Percentiles rank a stretch among this genome's conserved stretches.
Evolutionary conservation across 257 asterid genomes (phyloP).

Genomic region (Eustoma russellianum): DNA sequence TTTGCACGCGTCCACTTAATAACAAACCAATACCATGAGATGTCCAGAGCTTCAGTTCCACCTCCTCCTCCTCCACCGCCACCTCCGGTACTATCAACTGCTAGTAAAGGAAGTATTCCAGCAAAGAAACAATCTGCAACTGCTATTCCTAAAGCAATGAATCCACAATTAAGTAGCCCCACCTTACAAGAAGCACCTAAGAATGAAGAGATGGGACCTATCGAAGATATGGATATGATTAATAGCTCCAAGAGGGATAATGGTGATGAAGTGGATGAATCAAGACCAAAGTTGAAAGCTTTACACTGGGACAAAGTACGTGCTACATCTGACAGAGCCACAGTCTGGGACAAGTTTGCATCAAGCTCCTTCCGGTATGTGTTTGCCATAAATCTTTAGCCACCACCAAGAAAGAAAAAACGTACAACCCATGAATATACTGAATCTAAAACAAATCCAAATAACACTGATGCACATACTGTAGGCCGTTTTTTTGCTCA

Average conservation of each 20-base stretch:
- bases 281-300: conserved; percentile 75
- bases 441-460: background rate
- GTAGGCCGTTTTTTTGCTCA: no score
- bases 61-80: conserved; percentile 45
- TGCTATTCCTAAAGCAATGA: conserved; percentile 21
- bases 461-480: background rate
- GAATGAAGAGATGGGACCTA: conserved; percentile 19
- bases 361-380: conserved; percentile 96
- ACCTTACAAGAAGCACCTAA: conserved; percentile 23
- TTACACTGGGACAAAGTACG: conserved; percentile 99
- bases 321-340: conserved; percentile 81
- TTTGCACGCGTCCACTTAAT: conserved; percentile 54
- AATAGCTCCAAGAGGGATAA: conserved; percentile 34
- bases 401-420: background rate
- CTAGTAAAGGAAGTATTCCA: conserved; percentile 20
- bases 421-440: background rate
- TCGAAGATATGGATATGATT: conserved; percentile 13
- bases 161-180: conserved; percentile 26
- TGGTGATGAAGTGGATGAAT: conserved; percentile 45
- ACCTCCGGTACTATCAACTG: conserved; percentile 24
- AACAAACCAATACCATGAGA: conserved; percentile 34
- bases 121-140: conserved; percentile 22
- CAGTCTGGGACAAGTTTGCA: conserved; percentile 90
- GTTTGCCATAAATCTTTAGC: background rate
- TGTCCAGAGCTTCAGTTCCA: conserved; percentile 25